phyloP scores from a whole-genome alignment of 352 stramenopile species.

The Blastocystis sp. region DNA sequence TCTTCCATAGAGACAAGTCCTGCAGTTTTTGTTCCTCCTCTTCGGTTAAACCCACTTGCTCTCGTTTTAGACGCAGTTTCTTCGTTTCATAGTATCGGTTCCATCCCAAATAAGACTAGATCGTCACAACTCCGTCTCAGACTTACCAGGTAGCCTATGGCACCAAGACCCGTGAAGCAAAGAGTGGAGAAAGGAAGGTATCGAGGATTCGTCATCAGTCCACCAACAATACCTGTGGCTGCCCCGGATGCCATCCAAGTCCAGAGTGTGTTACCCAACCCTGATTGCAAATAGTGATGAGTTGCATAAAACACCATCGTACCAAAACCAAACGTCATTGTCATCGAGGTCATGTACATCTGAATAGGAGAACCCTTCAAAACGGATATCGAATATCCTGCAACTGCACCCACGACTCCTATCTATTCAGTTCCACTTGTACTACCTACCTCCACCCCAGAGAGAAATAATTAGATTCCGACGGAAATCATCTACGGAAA shows the following conservation, averaged over 20 bases:
- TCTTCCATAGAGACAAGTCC: background rate
- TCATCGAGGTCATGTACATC: constrained; percentile 59
- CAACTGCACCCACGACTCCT: background rate
- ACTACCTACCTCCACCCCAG: constrained; percentile 9
- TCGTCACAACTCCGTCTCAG: background rate
- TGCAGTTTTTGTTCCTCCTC: constrained; percentile 2
- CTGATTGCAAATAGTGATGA: constrained; percentile 30
- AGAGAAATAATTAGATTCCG: constrained; percentile 31
- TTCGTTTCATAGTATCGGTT: constrained; percentile 37
- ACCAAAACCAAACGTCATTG: constrained; percentile 38
- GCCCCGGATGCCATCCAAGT: constrained; percentile 9
- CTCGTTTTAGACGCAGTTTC: constrained; percentile 16
- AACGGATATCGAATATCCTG: constrained; percentile 4
- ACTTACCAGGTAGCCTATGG: constrained; percentile 19
- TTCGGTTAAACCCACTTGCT: background rate
- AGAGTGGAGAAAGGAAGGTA: constrained; percentile 41
- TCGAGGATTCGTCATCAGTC: constrained; percentile 30
- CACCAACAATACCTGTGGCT: constrained; percentile 4
- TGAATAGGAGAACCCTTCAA: constrained; percentile 34
- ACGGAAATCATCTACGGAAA: constrained; percentile 36
- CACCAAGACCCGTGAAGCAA: constrained; percentile 31
- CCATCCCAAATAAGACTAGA: background rate
- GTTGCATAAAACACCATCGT: constrained; percentile 56
- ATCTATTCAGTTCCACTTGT: background rate
- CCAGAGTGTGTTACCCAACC: background rate